phyloP scores from a whole-genome alignment of 129 eudicot species.

The Rutidosis leptorrhynchoides region DNA sequence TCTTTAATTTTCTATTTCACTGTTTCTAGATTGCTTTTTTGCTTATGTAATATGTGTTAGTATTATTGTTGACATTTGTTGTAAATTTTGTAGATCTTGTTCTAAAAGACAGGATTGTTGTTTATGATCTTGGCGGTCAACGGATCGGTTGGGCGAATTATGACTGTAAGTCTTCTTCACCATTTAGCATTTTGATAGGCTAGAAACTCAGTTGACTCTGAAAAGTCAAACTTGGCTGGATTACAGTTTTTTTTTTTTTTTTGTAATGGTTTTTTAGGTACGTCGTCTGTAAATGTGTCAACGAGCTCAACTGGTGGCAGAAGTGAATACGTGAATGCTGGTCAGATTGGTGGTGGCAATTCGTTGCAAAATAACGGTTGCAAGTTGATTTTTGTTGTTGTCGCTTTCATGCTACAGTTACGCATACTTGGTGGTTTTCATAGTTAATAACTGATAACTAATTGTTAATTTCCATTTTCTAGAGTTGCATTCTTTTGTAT shows the following conservation, averaged over 20 bases:
- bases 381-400: slow-evolving; percentile 26
- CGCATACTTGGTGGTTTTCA: slow-evolving; percentile 21
- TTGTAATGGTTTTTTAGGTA: slow-evolving; percentile 42
- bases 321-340: slow-evolving; percentile 66
- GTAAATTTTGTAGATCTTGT: no score
- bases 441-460: slow-evolving; percentile 7
- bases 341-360: slow-evolving; percentile 45
- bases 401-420: slow-evolving; percentile 39
- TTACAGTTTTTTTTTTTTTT: background rate
- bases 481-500: slow-evolving; percentile 30
- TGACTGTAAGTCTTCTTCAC: no score
- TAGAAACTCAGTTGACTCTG: slow-evolving; percentile 2
- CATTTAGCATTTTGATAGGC: background rate
- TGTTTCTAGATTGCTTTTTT: background rate
- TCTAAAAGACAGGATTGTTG: no score
- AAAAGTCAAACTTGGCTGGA: background rate
- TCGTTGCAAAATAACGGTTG: slow-evolving; percentile 28
- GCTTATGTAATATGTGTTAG: background rate
- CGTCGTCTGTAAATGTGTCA: slow-evolving; percentile 73
- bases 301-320: slow-evolving; percentile 51
- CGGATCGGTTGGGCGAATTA: slow-evolving; percentile 91
- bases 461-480: slow-evolving; percentile 13
- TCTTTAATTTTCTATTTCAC: background rate
- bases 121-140: slow-evolving; percentile 88
- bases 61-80: no score